Base-by-base conservation (phyloP, 805 yeast genomes). In the Kodamaea neixiangensis region DNA sequence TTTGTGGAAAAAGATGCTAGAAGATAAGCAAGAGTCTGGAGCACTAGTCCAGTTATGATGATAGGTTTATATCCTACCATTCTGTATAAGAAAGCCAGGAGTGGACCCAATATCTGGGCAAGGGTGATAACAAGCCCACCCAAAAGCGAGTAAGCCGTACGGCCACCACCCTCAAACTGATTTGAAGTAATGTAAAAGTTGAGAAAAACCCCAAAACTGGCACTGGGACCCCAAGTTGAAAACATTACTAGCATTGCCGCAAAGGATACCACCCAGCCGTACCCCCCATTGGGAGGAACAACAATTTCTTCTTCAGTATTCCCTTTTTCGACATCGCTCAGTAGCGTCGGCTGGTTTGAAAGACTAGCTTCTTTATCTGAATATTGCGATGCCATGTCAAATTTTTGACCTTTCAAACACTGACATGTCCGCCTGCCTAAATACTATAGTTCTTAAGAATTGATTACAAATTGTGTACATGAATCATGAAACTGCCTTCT, bases 221-320 rank as follows among this genome's bases (percentile, higher is more conserved):
- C 79, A 50, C 79, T 79, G 66, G 82, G 71, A 14, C 89, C 89
- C 76, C 80, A 83, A 0, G 85, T 77, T 51, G 78, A 56, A 62
- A 57, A 76, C 59, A 73, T 72, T 61, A 61, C 72, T 14, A 77
- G 66, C 67, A 79, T 75, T 0, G 73, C 71, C 15, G 79, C 80
- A 3, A 79, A 64, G 0, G 82, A 82, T 4, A 75, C 72, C 63
- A 84, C 69, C 71, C 87, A 85, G 11, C 77, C 77, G 44, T 58
- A 60, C 2, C 86, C 83, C 2, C 82, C 79, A 43, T 85, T 87
- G 7, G 49, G 53, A 10, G 55, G 54, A 17, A 10, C 3, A 6
- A 20, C 11, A 5, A 25, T 25, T 25, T 25, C 31, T 25, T 25
- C 18, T 17, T 17, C 38, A 7, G n/a, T 21, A 13, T 3, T 33